Percentiles rank a stretch among this genome's conserved stretches.
Evolutionary conservation across 495 filamentous ascomycete species (phyloP).

Genomic region (Hyphodiscus hymeniophilus): DNA sequence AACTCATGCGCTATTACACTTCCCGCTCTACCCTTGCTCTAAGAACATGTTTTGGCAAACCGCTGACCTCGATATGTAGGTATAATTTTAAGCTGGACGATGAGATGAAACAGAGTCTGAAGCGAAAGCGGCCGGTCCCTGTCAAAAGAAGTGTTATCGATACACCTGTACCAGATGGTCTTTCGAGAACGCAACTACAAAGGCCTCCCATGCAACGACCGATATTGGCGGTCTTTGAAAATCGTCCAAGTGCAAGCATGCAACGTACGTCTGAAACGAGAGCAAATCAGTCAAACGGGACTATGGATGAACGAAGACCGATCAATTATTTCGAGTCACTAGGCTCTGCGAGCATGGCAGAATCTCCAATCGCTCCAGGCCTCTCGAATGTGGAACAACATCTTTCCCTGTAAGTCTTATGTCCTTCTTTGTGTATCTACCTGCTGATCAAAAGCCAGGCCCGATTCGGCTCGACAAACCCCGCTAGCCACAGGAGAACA

Average conservation of each 20-base stretch:
- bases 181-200: neutral
- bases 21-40: too few relatives aligned
- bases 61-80: too few relatives aligned
- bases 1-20: too few relatives aligned
- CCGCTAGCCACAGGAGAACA: neutral
- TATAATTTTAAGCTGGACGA: constrained; percentile 6
- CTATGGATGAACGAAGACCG: neutral
- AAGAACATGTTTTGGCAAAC: too few relatives aligned
- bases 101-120: neutral
- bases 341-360: neutral
- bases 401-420: too few relatives aligned
- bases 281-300: neutral
- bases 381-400: too few relatives aligned
- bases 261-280: neutral
- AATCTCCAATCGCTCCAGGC: constrained; percentile 2
- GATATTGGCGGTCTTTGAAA: neutral
- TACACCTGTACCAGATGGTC: neutral
- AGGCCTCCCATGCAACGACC: neutral
- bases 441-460: neutral
- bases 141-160: neutral
- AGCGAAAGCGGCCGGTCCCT: neutral
- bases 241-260: neutral
- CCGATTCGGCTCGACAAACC: constrained; percentile 1
- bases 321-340: neutral
- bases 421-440: too few relatives aligned